Evolutionary conservation across 371 early-diverging fungal species (phyloP), one percentile per base, ranked within the genome.

Genomic region (Actinomucor elegans): DNA sequence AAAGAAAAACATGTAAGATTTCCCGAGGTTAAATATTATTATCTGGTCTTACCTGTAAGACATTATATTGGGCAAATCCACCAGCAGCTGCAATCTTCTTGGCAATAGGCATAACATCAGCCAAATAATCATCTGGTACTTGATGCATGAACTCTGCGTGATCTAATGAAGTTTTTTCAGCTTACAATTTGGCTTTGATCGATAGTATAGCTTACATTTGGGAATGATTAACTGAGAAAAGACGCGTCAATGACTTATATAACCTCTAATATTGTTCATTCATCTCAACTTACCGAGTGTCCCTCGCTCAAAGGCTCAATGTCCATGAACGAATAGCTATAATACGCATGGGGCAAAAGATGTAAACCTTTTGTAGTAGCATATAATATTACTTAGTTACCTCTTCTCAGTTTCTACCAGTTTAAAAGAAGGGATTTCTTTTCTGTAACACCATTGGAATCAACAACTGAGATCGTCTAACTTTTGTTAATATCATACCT

Each of bases 131-230:
- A 55, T 94, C 94, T 9, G 94, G 91, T 8, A 98, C 59, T 71
- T 95, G 80, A 66, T 94, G 94, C 68, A 94, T 66, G 66, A 88
- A 88, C 61, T 92, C 85, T 48, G 92, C 94, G 54, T 98, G 98
- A 55, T 89, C 93, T 93, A 12, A 9, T n/a, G n/a, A n/a, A n/a
- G n/a, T n/a, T n/a, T n/a, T n/a, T n/a, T n/a, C n/a, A n/a, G n/a
- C n/a, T n/a, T n/a, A n/a, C n/a, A n/a, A n/a, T n/a, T n/a, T n/a
- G n/a, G n/a, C n/a, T n/a, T 17, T 23, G 10, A 42, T 26, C 21
- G 24, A 6, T 10, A n/a, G 21, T 40, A 12, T 28, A 2, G 48
- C 73, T 61, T 82, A 90, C 93, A 77, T 63, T 93, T 93, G 31
- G 94, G 92, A 55, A 93, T 87, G 11, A 93, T 84, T 26, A 93